Evolutionary conservation across 768 basidiomycete species (phyloP).

Genomic region (Suillus clintonianus): DNA sequence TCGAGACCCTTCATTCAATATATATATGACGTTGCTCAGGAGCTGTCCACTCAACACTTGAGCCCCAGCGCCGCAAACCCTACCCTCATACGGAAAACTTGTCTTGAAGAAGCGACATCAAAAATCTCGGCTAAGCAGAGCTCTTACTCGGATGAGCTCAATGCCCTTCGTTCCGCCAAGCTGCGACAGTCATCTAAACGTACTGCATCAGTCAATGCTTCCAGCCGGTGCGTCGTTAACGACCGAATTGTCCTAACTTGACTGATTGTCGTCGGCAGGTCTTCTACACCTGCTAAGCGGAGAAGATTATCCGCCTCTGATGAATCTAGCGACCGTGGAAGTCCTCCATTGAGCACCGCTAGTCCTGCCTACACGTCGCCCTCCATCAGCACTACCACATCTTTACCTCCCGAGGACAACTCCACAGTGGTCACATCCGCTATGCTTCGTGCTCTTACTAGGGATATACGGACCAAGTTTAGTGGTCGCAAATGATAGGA

Average conservation of each 20-base stretch:
- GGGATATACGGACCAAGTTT: constrained; percentile 33
- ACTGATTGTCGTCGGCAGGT: constrained; percentile 26
- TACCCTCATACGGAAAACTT: constrained; percentile 16
- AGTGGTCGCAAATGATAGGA: constrained; percentile 7
- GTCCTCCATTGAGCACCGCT: constrained; percentile 15
- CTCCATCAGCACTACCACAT: constrained; percentile 49
- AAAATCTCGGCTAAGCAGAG: constrained; percentile 33
- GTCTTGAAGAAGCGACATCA: constrained; percentile 30
- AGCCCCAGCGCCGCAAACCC: constrained; percentile 9
- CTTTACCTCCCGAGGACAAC: constrained; percentile 35
- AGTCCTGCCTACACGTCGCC: constrained; percentile 37
- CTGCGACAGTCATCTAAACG: constrained; percentile 50
- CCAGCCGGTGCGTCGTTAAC: constrained; percentile 38
- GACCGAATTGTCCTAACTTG: background rate
- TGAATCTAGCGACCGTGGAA: constrained; percentile 33
- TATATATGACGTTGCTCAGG: constrained; percentile 43
- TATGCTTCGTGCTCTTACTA: constrained; percentile 53
- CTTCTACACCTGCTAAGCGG: constrained; percentile 39
- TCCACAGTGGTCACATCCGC: constrained; percentile 54
- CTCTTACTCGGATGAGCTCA: constrained; percentile 39
- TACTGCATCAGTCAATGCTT: constrained; percentile 42
- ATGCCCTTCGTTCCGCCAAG: constrained; percentile 39
- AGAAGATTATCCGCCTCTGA: constrained; percentile 43
- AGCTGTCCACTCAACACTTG: constrained; percentile 25
- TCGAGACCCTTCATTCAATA: constrained; percentile 51